phyloP scores from a whole-genome alignment of 2,329 filamentous ascomycete genomes.

The Trichoderma oligosporum region DNA sequence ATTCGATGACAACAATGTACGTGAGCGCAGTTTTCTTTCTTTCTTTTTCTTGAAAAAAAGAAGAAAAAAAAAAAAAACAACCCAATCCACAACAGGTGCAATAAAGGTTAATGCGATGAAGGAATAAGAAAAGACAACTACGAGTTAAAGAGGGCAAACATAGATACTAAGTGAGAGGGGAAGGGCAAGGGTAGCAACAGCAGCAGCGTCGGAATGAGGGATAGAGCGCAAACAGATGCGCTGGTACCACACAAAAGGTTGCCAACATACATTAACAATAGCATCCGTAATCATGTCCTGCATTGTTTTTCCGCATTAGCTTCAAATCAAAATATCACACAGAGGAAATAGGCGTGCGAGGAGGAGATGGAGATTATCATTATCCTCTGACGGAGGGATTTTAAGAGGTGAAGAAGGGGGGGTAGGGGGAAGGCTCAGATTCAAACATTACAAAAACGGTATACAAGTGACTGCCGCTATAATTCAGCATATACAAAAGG shows the following conservation, averaged over 20 bases:
- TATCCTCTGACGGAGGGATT: background rate
- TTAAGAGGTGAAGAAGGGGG: background rate
- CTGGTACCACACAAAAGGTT: conserved; percentile 24
- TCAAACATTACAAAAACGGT: conserved; percentile 10
- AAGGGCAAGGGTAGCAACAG: background rate
- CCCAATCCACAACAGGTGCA: background rate
- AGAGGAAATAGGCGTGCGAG: background rate
- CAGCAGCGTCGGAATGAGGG: background rate
- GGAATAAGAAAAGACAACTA: background rate
- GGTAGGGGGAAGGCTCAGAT: background rate
- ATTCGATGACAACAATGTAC: background rate
- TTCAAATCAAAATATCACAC: background rate
- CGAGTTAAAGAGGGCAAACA: background rate
- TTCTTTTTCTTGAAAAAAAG: no score
- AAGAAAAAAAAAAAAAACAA: background rate
- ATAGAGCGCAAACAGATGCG: conserved; percentile 14
- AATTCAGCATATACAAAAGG: conserved; percentile 9
- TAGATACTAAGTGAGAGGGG: background rate
- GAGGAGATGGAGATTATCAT: background rate
- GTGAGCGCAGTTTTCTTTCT: background rate
- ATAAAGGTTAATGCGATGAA: background rate
- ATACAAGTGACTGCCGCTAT: background rate
- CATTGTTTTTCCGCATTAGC: conserved; percentile 26
- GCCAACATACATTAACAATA: conserved; percentile 54
- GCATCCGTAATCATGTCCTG: conserved; percentile 63